Base-by-base conservation (phyloP, 257 asterid genomes). In the Capsicum baccatum region DNA sequence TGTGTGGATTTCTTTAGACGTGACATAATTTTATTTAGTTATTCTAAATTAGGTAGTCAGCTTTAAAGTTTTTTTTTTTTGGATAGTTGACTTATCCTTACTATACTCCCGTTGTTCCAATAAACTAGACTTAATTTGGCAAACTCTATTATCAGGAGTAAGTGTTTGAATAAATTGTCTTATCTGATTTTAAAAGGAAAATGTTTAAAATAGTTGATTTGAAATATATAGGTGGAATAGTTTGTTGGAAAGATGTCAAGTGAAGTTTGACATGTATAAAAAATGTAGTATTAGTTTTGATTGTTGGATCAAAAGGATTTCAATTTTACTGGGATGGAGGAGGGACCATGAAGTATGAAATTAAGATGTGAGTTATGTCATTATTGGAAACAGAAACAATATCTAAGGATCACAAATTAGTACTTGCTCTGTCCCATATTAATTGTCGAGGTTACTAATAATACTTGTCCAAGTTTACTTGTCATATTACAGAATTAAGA, bases 261-360 rank as follows among this genome's bases (percentile, higher is more conserved):
- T 26, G 71, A 33, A 66, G 47, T 64, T 64, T 64, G 42, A 21
- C 21, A 64, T 64, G 16, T 11, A 64, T 64, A 68, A 39, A 68
- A 69, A 42, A 26, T 26, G 33, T 26, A 16, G 35, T 70, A 70
- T 4, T 42, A 70, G 35, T 62, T 62, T 62, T 62, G 7, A 17
- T 69, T 69, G 33, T 69, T 69, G 33, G 55, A 16, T 69, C 33
- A 69, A 69, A 69, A 69, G 8, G 55, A 69, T 47, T n/a, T 70
- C 79, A 44, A 44, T 44, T 69, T 70, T 70, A 70, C 6, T 44
- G 79, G 9, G 37, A 44, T 44, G 79, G 57, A 44, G 33, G 33
- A 26, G 56, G 79, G 35, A 70, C 16, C 9, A 44, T 70, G 79
- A 71, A 71, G 44, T 39, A 39, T 39, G 44, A 39, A 39, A 39